Percentiles rank a stretch among this genome's conserved stretches.
Conservation (phyloP, 176 grass and related monocot species). For the Musa itinerans region DNA sequence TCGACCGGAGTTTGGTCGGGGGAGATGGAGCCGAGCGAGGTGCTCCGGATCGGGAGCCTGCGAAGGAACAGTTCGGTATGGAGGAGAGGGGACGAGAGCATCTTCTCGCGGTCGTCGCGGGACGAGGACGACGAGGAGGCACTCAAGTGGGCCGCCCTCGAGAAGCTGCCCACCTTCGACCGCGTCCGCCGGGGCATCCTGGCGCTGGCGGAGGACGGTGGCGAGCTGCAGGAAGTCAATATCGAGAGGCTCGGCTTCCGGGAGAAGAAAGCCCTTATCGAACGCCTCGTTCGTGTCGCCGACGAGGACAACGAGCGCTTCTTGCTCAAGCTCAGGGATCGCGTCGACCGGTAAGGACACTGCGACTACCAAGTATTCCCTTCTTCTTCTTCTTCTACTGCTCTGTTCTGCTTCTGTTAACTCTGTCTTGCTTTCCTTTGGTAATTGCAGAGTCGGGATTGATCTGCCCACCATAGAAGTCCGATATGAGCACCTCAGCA, state of each 20-base stretch:
- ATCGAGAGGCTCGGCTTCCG: constrained; percentile 21
- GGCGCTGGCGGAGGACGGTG: constrained; percentile 23
- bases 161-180: constrained; percentile 72
- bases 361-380: background rate
- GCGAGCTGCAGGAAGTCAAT: constrained; percentile 33
- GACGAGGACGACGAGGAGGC: constrained; percentile 92
- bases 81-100: constrained; percentile 40
- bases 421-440: background rate
- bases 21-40: constrained; percentile 32
- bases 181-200: constrained; percentile 54
- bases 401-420: constrained; percentile 1
- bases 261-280: constrained; percentile 32
- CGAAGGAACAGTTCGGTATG: constrained; percentile 44
- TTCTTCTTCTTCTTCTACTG: constrained; percentile 11
- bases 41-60: constrained; percentile 46
- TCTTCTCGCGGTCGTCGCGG: constrained; percentile 59
- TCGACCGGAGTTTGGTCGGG: too few relatives aligned
- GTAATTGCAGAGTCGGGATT: constrained; percentile 39
- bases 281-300: constrained; percentile 27
- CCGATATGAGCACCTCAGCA: constrained; percentile 45
- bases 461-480: constrained; percentile 63
- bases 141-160: constrained; percentile 84
- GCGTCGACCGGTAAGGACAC: constrained; percentile 40
- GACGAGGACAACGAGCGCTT: constrained; percentile 45
- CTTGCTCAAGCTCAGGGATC: constrained; percentile 46